Base-by-base conservation (phyloP, 139 green algal genomes). In the Chlamydomonas schloesseri region DNA sequence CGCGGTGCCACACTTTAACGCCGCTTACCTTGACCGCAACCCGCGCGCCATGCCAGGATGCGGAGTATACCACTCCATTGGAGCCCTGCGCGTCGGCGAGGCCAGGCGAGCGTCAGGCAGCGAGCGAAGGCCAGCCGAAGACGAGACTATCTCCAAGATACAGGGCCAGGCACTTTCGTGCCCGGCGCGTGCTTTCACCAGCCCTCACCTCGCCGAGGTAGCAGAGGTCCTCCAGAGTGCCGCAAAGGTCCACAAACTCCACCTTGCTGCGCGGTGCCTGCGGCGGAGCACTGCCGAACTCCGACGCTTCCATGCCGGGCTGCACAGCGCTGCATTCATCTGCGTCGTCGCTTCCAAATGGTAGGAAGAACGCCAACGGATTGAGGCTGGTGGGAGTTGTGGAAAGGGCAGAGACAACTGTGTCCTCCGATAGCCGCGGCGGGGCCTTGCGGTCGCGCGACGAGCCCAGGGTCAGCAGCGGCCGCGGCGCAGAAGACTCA, bases 1-100 rank as follows among this genome's bases (percentile, higher is more conserved):
- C n/a, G n/a, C n/a, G n/a, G 42, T 8, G 42, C 42, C 42, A 50
- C 13, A 36, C 11, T n/a, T n/a, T n/a, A n/a, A n/a, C n/a, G n/a
- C 13, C 8, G 50, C 76, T 11, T 31, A 83, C 76, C 76, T 84
- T 85, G 23, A 85, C 79, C 15, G 79, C 79, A 4, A 85, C 79
- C 10, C 67, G n/a, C 0, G 79, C 79, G 23, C 79, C 79, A 33
- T 85, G 79, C 79, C 79, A 85, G 3, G 67, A 76, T 4, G 79
- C 79, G 2, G 67, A 77, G 47, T 85, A 85, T 6, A 85, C 79
- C 1, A 85, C 34, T 1, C 79, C 79, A 34, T 85, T 85, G 26
- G 67, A 77, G n/a, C 79, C 79, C 79, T 85, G 79, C 14, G 53
- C n/a, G 5, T 46, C 29, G 37, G 18, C 34, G 20, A 13, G 70